These are phyloP conservation scores for Podaxis sp. DNA, from an alignment of 768 basidiomycete species.

Conservation along the genomic window DNA sequence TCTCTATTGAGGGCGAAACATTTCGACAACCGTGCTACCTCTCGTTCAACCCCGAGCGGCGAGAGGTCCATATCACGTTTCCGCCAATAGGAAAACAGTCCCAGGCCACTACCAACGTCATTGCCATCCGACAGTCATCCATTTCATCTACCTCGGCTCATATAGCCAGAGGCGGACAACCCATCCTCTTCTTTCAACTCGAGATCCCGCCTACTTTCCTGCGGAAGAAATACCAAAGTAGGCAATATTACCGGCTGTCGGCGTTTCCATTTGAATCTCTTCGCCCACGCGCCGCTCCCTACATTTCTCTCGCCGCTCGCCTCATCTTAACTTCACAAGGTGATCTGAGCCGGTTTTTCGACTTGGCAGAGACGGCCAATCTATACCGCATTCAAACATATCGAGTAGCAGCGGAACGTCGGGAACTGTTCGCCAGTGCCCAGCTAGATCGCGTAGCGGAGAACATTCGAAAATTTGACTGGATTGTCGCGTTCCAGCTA, in stretches of 20 bases:
- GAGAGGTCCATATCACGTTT: constrained; percentile 42
- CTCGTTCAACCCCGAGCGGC: constrained; percentile 38
- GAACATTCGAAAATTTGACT: constrained; percentile 37
- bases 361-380: constrained; percentile 37
- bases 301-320: constrained; percentile 49
- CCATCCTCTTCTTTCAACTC: constrained; percentile 44
- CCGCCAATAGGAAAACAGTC: constrained; percentile 19
- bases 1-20: constrained; percentile 48
- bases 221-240: constrained; percentile 13
- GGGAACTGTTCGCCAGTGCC: constrained; percentile 42
- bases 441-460: constrained; percentile 28
- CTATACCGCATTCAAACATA: constrained; percentile 34
- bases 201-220: constrained; percentile 27
- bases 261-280: constrained; percentile 35
- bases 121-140: constrained; percentile 44
- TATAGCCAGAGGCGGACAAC: constrained; percentile 24
- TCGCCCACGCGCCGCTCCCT: constrained; percentile 48
- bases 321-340: constrained; percentile 37
- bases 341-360: constrained; percentile 38
- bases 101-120: constrained; percentile 24
- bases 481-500: constrained; percentile 59
- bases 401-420: constrained; percentile 36
- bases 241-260: constrained; percentile 31
- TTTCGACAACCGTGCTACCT: constrained; percentile 23
- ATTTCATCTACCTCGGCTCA: constrained; percentile 39